Base-by-base conservation (phyloP, 257 asterid species). In the Nemophila menziesii region DNA sequence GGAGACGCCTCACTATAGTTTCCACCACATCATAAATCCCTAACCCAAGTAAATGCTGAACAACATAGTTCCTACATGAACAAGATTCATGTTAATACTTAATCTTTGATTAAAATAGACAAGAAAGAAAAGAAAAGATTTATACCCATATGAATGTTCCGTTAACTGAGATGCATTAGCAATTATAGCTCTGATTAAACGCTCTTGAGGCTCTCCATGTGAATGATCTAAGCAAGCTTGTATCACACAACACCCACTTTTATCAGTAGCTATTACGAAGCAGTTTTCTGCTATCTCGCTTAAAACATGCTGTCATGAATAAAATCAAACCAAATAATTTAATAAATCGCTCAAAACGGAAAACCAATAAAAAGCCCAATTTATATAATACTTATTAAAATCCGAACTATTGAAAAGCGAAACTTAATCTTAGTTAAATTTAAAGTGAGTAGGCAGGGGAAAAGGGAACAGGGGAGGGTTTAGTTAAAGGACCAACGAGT, bases 81-180 rank as follows among this genome's bases (percentile, higher is more conserved):
- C 14, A 2, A 14, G 11, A 6, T 9, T 20, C 33, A 51, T 11
- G 45, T 46, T 14, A 20, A 18, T 24, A n/a, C n/a, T n/a, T n/a
- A n/a, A n/a, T 43, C 13, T 13, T 39, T 2, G 33, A 33, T 23
- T 21, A 29, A 50, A 24, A 49, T 39, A 22, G 24, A 3, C 48
- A 14, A 4, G 29, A 50, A 49, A 22, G 44, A 46, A 46, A 11
- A 5, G 36, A 20, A 54, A 18, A 16, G 49, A 41, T 49, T 34
- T 46, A 20, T 58, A 86, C 96, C 96, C 96, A n/a, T 54, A 82
- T 40, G 72, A 86, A 70, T 79, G 82, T 37, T 68, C 74, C 11
- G 94, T 65, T 18, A 82, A 70, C 41, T 44, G 65, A 5, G 72
- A 44, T 41, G 75, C 77, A 43, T 74, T 66, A 22, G 65, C 55